Percentiles rank a stretch among this genome's conserved stretches.
phyloP scores from a whole-genome alignment of 768 basidiomycete species.

The Chalciporus chontae region DNA sequence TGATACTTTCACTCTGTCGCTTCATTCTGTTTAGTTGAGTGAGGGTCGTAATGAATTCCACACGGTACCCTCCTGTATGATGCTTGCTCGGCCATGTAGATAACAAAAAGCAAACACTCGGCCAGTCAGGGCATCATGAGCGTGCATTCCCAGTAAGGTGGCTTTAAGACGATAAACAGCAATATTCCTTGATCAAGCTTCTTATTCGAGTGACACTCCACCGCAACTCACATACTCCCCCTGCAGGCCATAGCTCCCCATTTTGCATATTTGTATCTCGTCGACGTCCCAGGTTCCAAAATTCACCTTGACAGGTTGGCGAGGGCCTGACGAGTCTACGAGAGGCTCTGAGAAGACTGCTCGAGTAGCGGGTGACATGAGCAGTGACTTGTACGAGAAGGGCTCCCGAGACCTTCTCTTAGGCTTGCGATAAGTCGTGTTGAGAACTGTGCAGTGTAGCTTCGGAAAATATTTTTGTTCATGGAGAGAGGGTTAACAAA shows the following conservation, averaged over 20 bases:
- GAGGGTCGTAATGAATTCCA: too few relatives aligned
- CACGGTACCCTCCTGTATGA: too few relatives aligned
- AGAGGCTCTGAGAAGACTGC: slow-evolving; percentile 2
- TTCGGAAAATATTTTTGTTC: slow-evolving; percentile 12
- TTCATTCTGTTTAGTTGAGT: too few relatives aligned
- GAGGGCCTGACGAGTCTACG: slow-evolving; percentile 5
- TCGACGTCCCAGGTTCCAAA: slow-evolving; percentile 53
- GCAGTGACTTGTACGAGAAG: slow-evolving; percentile 40
- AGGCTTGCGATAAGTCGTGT: slow-evolving; percentile 44
- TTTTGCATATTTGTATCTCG: slow-evolving; percentile 63
- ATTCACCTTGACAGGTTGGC: slow-evolving; percentile 34
- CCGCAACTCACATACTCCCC: slow-evolving; percentile 58
- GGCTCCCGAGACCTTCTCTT: slow-evolving; percentile 30
- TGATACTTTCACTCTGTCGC: too few relatives aligned
- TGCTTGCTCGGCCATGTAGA: too few relatives aligned
- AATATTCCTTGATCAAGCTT: background rate
- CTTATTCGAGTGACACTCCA: slow-evolving; percentile 8
- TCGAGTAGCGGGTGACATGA: slow-evolving; percentile 26
- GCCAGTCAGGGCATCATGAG: too few relatives aligned
- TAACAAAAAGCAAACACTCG: too few relatives aligned
- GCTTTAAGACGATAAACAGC: too few relatives aligned
- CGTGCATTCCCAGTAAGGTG: too few relatives aligned
- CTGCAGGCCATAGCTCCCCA: slow-evolving; percentile 64
- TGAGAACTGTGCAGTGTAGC: slow-evolving; percentile 52
- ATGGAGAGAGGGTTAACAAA: background rate